Conservation (phyloP, 805 yeast species). For the Teunomyces funiuensis region DNA sequence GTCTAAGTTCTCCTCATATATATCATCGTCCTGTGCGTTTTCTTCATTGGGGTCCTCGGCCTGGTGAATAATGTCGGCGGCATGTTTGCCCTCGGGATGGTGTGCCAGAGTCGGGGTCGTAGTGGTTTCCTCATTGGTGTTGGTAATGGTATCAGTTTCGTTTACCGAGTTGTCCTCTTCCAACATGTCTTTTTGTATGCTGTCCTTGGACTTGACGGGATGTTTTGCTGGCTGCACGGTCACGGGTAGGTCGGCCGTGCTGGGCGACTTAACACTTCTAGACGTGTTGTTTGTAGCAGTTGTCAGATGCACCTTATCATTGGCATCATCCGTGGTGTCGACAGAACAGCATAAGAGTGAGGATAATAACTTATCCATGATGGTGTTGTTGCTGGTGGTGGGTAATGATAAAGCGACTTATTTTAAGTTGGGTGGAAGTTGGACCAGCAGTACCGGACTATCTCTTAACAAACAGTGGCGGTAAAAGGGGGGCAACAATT, state of each 20-base stretch:
- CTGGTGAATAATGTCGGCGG: neutral
- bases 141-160: slow-evolving; percentile 44
- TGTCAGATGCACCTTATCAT: slow-evolving; percentile 25
- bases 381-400: neutral
- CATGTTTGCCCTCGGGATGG: neutral
- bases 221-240: slow-evolving; percentile 3
- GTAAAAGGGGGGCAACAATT: neutral
- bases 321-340: slow-evolving; percentile 33
- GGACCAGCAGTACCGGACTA: neutral
- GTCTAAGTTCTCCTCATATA: slow-evolving; percentile 5
- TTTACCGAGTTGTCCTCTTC: slow-evolving; percentile 40
- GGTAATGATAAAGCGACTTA: neutral
- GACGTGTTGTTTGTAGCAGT: neutral
- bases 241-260: neutral
- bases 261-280: slow-evolving; percentile 1
- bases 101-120: slow-evolving; percentile 14
- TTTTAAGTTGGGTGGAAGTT: neutral
- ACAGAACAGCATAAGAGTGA: slow-evolving; percentile 41
- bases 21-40: neutral
- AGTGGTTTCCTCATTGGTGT: slow-evolving; percentile 30
- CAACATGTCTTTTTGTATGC: slow-evolving; percentile 21
- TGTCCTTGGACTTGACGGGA: slow-evolving; percentile 7
- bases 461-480: neutral
- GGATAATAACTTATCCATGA: slow-evolving; percentile 32
- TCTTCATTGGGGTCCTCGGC: slow-evolving; percentile 2